These are phyloP conservation scores for Russula earlei DNA, from an alignment of 768 basidiomycete species.

Conservation along the genomic window DNA sequence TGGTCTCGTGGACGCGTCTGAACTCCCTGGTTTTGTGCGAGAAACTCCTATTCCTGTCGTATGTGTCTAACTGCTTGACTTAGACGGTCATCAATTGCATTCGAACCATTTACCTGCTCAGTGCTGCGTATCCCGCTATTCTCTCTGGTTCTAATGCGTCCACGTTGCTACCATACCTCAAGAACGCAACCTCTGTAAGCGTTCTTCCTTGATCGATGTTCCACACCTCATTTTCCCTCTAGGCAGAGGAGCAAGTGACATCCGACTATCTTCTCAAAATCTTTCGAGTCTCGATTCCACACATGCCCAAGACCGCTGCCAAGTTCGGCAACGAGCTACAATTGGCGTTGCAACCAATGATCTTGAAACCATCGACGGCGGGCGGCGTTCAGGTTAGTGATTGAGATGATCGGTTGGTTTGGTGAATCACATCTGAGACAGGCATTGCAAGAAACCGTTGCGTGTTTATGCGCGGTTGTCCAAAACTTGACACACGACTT, in stretches of 20 bases:
- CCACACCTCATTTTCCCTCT: neutral
- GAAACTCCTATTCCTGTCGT: conserved; percentile 10
- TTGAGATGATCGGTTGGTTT: neutral
- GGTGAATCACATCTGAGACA: conserved; percentile 24
- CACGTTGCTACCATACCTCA: conserved; percentile 83
- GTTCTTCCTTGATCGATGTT: neutral
- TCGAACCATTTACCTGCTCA: conserved; percentile 75
- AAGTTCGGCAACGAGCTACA: conserved; percentile 88
- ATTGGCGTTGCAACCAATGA: conserved; percentile 76
- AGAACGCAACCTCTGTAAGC: conserved; percentile 67
- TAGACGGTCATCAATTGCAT: conserved; percentile 81
- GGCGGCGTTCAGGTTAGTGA: conserved; percentile 54
- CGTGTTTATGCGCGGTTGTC: conserved; percentile 83
- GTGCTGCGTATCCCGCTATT: conserved; percentile 72
- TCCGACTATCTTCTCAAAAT: conserved; percentile 85
- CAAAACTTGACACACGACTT: conserved; percentile 84
- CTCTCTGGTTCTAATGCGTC: conserved; percentile 79
- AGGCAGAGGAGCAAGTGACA: conserved; percentile 78
- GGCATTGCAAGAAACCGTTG: conserved; percentile 86
- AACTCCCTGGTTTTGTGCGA: conserved; percentile 66
- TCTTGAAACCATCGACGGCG: conserved; percentile 67
- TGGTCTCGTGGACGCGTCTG: conserved; percentile 78
- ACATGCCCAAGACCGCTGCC: conserved; percentile 81
- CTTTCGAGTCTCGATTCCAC: conserved; percentile 74
- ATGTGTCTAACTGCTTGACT: neutral